Conservation (phyloP, 345 rosid genomes). For the Corchorus olitorius region DNA sequence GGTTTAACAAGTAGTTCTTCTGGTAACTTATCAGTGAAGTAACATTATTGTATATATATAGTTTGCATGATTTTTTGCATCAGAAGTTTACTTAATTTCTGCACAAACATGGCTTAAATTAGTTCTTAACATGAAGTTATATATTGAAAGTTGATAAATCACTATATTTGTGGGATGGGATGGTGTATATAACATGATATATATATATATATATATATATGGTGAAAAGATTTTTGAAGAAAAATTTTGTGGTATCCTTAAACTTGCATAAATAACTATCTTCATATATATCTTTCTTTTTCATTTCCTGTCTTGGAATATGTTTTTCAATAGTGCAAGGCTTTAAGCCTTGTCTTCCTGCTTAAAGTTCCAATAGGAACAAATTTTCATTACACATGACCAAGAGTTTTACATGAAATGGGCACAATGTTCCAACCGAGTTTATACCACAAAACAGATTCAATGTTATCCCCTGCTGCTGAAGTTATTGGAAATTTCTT, state of each 20-base stretch:
- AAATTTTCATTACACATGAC: too few species aligned
- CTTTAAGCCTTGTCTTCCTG: too few species aligned
- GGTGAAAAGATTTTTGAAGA: neutral
- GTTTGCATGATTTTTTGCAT: neutral
- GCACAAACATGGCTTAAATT: neutral
- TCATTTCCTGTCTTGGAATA: too few species aligned
- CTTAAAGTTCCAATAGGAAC: too few species aligned
- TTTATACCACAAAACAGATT: too few species aligned
- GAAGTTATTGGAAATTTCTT: neutral
- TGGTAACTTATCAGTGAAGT: neutral
- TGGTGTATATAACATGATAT: neutral
- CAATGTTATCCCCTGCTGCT: neutral
- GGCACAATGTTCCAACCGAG: neutral
- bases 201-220: too few species aligned
- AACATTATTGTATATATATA: neutral
- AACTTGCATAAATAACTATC: too few species aligned
- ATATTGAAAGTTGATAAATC: neutral
- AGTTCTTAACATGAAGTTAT: neutral
- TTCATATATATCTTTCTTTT: too few species aligned
- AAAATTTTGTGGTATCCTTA: too few species aligned
- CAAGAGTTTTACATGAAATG: neutral
- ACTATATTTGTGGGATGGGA: neutral
- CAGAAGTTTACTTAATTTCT: neutral
- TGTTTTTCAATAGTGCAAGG: too few species aligned
- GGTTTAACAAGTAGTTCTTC: neutral